Conservation (phyloP, 495 filamentous ascomycete species). For the Hypoxylon cercidicola region DNA sequence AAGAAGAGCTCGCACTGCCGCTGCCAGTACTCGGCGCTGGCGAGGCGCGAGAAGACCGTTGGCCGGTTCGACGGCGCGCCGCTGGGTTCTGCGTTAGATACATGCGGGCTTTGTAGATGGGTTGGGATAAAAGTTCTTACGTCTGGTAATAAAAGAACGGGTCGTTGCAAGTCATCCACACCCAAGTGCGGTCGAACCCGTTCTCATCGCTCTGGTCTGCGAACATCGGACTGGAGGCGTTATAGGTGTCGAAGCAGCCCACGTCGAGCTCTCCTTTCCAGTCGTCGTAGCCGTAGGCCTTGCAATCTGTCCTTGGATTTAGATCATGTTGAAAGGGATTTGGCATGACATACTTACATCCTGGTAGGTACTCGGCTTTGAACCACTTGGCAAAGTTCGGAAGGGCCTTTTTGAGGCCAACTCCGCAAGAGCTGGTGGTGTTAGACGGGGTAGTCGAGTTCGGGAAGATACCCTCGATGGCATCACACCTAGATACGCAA, state of each 20-base stretch:
- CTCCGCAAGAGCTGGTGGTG: conserved; percentile 54
- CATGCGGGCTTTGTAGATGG: neutral
- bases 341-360: conserved; percentile 50
- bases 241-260: conserved; percentile 66
- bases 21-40: conserved; percentile 64
- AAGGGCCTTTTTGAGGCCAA: conserved; percentile 66
- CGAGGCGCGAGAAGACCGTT: conserved; percentile 64
- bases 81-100: conserved; percentile 39
- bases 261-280: conserved; percentile 54
- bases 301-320: conserved; percentile 29
- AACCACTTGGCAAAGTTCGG: conserved; percentile 65
- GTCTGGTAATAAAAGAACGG: conserved; percentile 70
- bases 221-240: conserved; percentile 63
- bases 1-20: conserved; percentile 68
- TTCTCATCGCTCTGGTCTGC: conserved; percentile 62
- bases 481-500: conserved; percentile 42
- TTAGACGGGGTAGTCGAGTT: conserved; percentile 42
- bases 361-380: conserved; percentile 57
- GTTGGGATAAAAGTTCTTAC: conserved; percentile 34
- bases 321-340: neutral
- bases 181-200: conserved; percentile 64
- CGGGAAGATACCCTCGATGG: conserved; percentile 47
- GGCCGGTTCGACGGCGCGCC: conserved; percentile 56
- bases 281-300: conserved; percentile 58
- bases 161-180: conserved; percentile 73